Base-by-base conservation (phyloP, 495 filamentous ascomycete genomes). In the Aspergillus nanangensis region DNA sequence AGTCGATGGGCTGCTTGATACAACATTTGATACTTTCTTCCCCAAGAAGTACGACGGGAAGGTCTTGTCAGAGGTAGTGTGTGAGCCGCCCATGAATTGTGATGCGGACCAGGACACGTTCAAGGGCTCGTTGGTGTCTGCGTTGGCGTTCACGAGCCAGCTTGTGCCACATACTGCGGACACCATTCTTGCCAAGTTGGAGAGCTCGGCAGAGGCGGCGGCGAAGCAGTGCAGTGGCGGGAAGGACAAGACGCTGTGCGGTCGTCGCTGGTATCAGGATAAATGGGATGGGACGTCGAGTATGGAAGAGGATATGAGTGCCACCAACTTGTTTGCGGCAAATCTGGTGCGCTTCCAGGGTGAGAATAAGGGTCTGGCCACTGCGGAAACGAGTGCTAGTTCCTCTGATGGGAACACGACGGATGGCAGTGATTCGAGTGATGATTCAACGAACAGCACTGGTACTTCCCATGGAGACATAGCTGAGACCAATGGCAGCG, bases 91-190 rank as follows among this genome's bases (percentile, higher is more conserved):
- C 13, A 67, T 62, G 34, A 72, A 70, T 39, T 90, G 86, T 66
- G 71, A 84, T 60, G 61, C 62, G 45, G 82, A 87, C 56, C 76
- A 82, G 60, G 65, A 67, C 27, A 73, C 69, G 35, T 86, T 84
- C 73, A 88, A 88, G 61, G 83, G 80, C 20, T 79, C 84, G 49
- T 62, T 86, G n/a, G 63, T 77, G 31, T 78, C 79, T 14, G 84
- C 76, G 78, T 69, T 88, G 60, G 74, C 77, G 0, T 72, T 70
- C 18, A 75, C 74, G 17, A 60, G 74, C 7, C 76, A 78, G 50
- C 65, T 86, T 48, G 84, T 78, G 3, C 81, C 83, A 5, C 76
- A 69, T 47, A 81, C 76, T 11, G 58, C 55, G n/a, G 34, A 60
- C 72, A 19, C 51, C 53, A 2, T 74, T 87, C 37, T 56, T 67